Evolutionary conservation across 2,329 filamentous ascomycete species (phyloP).

Genomic region (Didymella exigua): DNA sequence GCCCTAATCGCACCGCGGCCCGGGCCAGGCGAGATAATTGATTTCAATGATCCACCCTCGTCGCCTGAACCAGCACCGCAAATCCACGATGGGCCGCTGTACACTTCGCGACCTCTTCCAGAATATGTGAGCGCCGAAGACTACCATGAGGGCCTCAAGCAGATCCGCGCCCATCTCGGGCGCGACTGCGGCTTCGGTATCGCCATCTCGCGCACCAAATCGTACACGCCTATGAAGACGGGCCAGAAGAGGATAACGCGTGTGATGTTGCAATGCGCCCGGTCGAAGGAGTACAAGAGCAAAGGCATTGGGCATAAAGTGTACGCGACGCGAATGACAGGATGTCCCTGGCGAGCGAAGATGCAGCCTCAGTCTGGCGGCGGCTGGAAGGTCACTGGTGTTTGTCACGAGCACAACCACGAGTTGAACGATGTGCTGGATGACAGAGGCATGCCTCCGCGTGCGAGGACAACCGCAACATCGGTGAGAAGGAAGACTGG

Average conservation of each 20-base stretch:
- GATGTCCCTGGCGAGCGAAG: slow-evolving; percentile 20
- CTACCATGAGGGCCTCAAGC: slow-evolving; percentile 23
- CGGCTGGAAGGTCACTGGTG: slow-evolving; percentile 14
- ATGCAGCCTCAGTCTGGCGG: slow-evolving; percentile 19
- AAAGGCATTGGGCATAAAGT: slow-evolving; percentile 15
- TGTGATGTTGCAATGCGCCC: slow-evolving; percentile 21
- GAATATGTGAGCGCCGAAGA: slow-evolving; percentile 18
- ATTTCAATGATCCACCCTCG: slow-evolving; percentile 12
- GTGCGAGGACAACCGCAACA: slow-evolving; percentile 11
- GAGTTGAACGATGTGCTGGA: slow-evolving; percentile 17
- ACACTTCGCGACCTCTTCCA: slow-evolving; percentile 13
- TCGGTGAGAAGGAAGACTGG: background rate
- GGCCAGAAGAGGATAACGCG: slow-evolving; percentile 17
- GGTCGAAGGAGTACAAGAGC: slow-evolving; percentile 23
- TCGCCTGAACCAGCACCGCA: slow-evolving; percentile 5
- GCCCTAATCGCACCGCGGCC: slow-evolving; percentile 14
- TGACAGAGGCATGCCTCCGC: slow-evolving; percentile 20
- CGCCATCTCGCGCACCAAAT: slow-evolving; percentile 22
- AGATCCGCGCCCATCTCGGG: slow-evolving; percentile 19
- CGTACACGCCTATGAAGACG: slow-evolving; percentile 18
- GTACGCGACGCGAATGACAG: slow-evolving; percentile 19
- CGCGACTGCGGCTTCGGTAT: slow-evolving; percentile 21
- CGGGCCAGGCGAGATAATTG: slow-evolving; percentile 7
- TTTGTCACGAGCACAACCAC: slow-evolving; percentile 20
- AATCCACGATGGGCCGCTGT: slow-evolving; percentile 3